Evolutionary conservation across 2,329 filamentous ascomycete species (phyloP), one percentile per base, ranked within the genome.

Genomic region (Eutypella sp.): DNA sequence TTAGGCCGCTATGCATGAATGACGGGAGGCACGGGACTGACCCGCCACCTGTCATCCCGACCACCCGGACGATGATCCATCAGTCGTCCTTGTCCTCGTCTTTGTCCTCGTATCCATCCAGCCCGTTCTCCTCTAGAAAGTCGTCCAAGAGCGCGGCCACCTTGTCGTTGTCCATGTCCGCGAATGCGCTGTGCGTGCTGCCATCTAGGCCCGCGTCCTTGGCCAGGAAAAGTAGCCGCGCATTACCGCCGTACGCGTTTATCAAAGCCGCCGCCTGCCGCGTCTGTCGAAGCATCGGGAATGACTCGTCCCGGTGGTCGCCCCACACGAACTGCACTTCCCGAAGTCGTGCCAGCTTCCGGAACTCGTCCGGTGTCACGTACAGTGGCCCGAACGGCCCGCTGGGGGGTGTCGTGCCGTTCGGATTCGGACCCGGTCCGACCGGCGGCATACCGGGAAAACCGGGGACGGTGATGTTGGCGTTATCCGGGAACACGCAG

Each of bases 191-290:
- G 29, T 62, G 58, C 3, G 57, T 62, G 27, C 55, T 63, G 3
- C 58, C 60, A 31, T 51, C 54, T 2, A 63, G 47, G 0, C 60
- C 58, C 15, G 46, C 49, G 24, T 63, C 59, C 18, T 57, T 50
- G 2, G 47, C 48, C 7, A 63, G 44, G 15, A 52, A 48, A 18
- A 63, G 41, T 15, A 62, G 42, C 39, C 57, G 16, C 2, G 60
- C 57, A 36, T 62, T 58, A 0, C 60, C 59, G 11, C 60, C 60
- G 25, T 62, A 62, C 47, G 47, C 40, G 38, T 63, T 63, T 27
- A 62, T 62, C 9, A 57, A 40, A 39, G 54, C 46, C 7, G 54
- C 55, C 2, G 54, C 56, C 39, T 42, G 50, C 22, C 51, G 47
- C 19, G 53, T 44, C 44, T 63, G 56, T 15, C 29, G 25, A 2